A percentile compares a stretch with the other conserved stretches of the same genome.
These are phyloP conservation scores for Conticribra weissflogii DNA, from an alignment of 108 stramenopile species.

Conservation along the genomic window DNA sequence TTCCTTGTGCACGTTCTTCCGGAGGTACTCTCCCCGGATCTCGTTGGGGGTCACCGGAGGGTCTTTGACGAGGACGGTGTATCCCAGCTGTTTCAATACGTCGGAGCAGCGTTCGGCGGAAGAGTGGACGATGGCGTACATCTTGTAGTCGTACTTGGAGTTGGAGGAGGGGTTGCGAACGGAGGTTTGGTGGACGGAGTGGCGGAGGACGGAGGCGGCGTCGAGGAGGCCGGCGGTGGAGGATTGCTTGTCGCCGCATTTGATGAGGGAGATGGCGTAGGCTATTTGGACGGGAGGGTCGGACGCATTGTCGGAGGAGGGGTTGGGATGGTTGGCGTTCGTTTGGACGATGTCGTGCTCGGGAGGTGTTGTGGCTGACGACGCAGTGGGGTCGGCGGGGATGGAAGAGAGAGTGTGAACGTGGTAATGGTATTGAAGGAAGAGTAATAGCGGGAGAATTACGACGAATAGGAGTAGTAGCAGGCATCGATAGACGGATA, in stretches of 20 bases:
- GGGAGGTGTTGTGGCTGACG: neutral
- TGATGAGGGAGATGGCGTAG: constrained; percentile 57
- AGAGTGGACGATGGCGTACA: constrained; percentile 73
- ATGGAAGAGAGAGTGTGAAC: neutral
- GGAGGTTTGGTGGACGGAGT: constrained; percentile 28
- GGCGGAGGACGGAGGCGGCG: constrained; percentile 28
- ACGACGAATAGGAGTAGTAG: neutral
- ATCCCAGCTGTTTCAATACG: constrained; percentile 50
- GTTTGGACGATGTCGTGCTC: neutral
- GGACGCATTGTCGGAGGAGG: no score
- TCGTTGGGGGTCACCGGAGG: constrained; percentile 57
- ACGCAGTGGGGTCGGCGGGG: neutral
- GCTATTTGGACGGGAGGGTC: constrained; percentile 43
- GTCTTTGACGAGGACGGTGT: constrained; percentile 46
- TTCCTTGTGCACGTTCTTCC: constrained; percentile 33
- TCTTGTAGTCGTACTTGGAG: constrained; percentile 60
- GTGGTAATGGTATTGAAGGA: neutral
- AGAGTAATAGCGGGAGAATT: neutral
- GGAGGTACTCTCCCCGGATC: constrained; percentile 20
- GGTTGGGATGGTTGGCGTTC: no score
- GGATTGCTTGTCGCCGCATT: constrained; percentile 50
- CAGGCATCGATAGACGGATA: neutral
- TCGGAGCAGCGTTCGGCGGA: constrained; percentile 43
- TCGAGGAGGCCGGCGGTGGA: constrained; percentile 50
- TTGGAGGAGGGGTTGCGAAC: constrained; percentile 43